Evolutionary conservation across 352 stramenopile genomes (phyloP), one percentile per base, ranked within the genome.

Genomic region (Globisporangium uncinulatum): DNA sequence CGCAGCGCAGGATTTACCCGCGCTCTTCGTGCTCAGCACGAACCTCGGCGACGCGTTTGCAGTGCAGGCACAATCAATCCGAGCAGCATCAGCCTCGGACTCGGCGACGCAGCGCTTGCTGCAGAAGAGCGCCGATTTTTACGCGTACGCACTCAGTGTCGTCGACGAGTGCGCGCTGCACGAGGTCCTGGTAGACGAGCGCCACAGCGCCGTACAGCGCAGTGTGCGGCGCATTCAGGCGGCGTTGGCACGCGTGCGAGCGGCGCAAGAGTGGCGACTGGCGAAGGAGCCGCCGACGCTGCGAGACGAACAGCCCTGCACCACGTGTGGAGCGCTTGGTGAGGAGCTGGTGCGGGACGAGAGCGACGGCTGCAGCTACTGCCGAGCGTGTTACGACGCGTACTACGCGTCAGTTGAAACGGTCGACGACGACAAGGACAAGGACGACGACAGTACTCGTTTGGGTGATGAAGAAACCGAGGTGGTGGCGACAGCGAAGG

Each of bases 341-440:
- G 39, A 54, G 36, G 20, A 76, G 5, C 32, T 88, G 31, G 56
- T 89, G 32, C 46, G 86, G 31, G 83, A 93, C 32, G 66, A 79
- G 36, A 74, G 70, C 20, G 80, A 93, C 50, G 79, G 74, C 5
- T 83, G 80, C 21, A 58, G 55, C n/a, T 93, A 93, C 57, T 93
- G 83, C 54, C 64, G 70, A 17, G 41, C 43, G 31, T 92, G 83
- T 55, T 94, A 77, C 45, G 73, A 90, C 15, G 75, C 65, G 39
- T 94, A 83, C 54, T 91, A 94, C 57, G 70, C 65, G 45, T 59
- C 61, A n/a, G 34, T 59, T 37, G 32, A 44, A 10, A 15, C 15
- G 19, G 34, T 24, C 1, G 41, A 58, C 3, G 21, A 51, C 11
- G 39, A 44, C 10, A 15, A 44, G 10, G 39, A 44, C 14, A 41